phyloP scores from a whole-genome alignment of 768 basidiomycete species.

The Lentinula boryana region DNA sequence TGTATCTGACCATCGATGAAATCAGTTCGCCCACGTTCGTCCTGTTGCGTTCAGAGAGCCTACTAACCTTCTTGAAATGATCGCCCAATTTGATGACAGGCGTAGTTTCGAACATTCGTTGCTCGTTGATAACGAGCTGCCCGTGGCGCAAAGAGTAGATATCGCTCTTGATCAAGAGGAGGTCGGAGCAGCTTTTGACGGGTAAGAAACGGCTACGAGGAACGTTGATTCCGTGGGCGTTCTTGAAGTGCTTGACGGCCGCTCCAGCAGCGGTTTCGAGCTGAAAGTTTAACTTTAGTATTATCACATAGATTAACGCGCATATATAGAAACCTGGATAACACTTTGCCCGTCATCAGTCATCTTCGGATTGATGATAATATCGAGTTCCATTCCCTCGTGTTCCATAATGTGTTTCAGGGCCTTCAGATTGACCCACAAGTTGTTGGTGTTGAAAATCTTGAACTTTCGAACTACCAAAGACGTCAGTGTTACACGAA shows the following conservation, averaged over 20 bases:
- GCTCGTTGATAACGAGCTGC: constrained; percentile 77
- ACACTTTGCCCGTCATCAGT: constrained; percentile 84
- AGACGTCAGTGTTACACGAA: constrained; percentile 1
- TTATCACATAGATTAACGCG: not conserved
- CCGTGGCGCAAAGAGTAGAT: constrained; percentile 88
- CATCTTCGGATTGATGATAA: constrained; percentile 89
- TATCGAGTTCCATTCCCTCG: constrained; percentile 86
- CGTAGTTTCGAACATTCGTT: constrained; percentile 77
- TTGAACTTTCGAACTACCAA: constrained; percentile 78
- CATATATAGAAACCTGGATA: constrained; percentile 47
- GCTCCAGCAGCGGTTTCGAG: constrained; percentile 82
- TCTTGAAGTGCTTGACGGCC: constrained; percentile 89
- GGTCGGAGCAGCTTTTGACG: constrained; percentile 82
- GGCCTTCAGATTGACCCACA: constrained; percentile 79
- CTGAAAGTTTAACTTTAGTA: constrained; percentile 15
- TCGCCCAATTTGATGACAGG: constrained; percentile 98
- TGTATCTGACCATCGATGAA: constrained; percentile 42
- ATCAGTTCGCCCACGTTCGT: not conserved
- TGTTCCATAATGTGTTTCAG: constrained; percentile 87
- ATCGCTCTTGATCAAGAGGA: constrained; percentile 87
- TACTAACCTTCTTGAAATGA: constrained; percentile 86
- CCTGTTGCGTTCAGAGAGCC: not conserved
- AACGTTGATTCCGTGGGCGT: constrained; percentile 91
- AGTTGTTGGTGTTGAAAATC: constrained; percentile 86
- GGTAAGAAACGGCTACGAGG: constrained; percentile 93